phyloP scores from a whole-genome alignment of 1,284 basidiomycete genomes.

The Ustilago xerochloae region DNA sequence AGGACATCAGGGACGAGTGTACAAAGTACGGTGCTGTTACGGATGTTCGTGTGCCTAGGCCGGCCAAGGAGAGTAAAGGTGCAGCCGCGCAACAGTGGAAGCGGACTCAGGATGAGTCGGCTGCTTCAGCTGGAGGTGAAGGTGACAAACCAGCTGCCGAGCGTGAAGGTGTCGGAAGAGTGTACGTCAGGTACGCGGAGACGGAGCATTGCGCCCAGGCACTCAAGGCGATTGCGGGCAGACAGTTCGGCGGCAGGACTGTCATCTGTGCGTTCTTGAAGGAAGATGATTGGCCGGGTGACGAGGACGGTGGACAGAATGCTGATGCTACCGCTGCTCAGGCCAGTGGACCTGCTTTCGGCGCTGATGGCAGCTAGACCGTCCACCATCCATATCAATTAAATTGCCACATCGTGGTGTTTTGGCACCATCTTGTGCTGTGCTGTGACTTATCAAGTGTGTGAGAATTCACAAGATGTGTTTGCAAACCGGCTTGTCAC shows the following conservation, averaged over 20 bases:
- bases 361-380: conserved; percentile 7
- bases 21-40: conserved; percentile 60
- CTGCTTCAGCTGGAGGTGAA: conserved; percentile 69
- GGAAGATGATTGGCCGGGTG: conserved; percentile 63
- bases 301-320: conserved; percentile 59
- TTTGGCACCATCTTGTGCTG: no score
- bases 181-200: conserved; percentile 85
- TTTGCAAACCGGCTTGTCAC: no score
- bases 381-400: background rate
- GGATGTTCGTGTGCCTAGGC: conserved; percentile 65
- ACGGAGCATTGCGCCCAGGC: conserved; percentile 76
- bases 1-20: conserved; percentile 90
- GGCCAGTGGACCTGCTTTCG: conserved; percentile 43
- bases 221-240: conserved; percentile 84
- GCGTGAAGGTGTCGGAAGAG: conserved; percentile 88
- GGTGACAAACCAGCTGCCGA: conserved; percentile 74
- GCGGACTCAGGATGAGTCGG: conserved; percentile 54
- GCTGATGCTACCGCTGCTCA: conserved; percentile 55
- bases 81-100: conserved; percentile 61
- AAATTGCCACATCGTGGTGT: no score
- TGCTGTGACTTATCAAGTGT: no score
- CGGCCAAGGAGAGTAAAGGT: conserved; percentile 56
- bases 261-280: conserved; percentile 73
- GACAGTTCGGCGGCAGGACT: conserved; percentile 89
- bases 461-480: no score